Evolutionary conservation across 257 asterid species (phyloP).

Genomic region (Primulina eburnea): DNA sequence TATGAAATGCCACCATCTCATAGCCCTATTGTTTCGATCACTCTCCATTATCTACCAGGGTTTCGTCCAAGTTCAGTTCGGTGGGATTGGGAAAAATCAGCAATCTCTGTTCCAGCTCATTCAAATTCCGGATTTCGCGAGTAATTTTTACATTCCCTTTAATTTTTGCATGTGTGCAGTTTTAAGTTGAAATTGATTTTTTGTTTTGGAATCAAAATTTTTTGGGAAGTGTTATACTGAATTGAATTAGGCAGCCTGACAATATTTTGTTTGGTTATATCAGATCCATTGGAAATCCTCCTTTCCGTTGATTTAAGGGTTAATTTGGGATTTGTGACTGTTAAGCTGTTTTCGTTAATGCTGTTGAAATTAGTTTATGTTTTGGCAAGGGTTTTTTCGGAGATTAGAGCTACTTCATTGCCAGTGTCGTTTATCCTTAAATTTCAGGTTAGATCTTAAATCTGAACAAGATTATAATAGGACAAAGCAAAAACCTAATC

Average conservation of each 20-base stretch:
- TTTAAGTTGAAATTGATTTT: constrained; percentile 19
- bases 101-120: constrained; percentile 25
- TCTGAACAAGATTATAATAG: constrained; percentile 1
- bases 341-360: too few relatives aligned
- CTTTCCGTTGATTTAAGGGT: constrained; percentile 15
- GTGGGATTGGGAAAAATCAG: constrained; percentile 26
- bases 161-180: constrained; percentile 5
- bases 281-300: constrained; percentile 45
- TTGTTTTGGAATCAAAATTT: constrained; percentile 38
- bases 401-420: neutral
- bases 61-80: constrained; percentile 43
- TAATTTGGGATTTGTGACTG: constrained; percentile 14
- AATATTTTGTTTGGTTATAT: constrained; percentile 22
- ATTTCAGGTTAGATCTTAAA: neutral
- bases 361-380: neutral
- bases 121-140: constrained; percentile 26
- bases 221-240: constrained; percentile 20
- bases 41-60: constrained; percentile 31
- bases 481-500: neutral
- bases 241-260: constrained; percentile 26
- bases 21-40: constrained; percentile 30
- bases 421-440: neutral
- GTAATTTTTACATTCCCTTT: constrained; percentile 16
- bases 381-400: constrained; percentile 9
- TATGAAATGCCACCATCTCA: constrained; percentile 32